These are phyloP conservation scores for Pythium dissimile DNA, from an alignment of 352 stramenopile species.

Conservation along the genomic window DNA sequence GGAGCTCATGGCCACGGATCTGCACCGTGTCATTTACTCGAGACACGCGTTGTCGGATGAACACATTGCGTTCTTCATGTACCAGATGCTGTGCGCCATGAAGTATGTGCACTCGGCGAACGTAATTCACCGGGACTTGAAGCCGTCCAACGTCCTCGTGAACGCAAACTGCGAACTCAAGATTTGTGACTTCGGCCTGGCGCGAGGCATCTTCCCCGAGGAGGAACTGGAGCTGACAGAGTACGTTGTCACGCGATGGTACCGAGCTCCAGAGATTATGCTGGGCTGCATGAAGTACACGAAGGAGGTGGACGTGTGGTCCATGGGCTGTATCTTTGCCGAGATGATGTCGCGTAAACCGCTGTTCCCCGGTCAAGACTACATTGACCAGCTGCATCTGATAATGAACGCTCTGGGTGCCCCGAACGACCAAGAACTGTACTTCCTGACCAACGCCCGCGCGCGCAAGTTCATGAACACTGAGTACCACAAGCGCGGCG, in stretches of 20 bases:
- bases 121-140: slow-evolving; percentile 96
- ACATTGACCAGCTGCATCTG: slow-evolving; percentile 95
- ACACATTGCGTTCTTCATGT: slow-evolving; percentile 90
- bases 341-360: slow-evolving; percentile 98
- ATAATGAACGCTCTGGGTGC: slow-evolving; percentile 97
- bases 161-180: slow-evolving; percentile 93
- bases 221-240: slow-evolving; percentile 71
- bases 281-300: slow-evolving; percentile 87
- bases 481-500: slow-evolving; percentile 70
- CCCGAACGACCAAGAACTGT: slow-evolving; percentile 91
- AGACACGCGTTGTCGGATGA: slow-evolving; percentile 79
- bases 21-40: slow-evolving; percentile 90
- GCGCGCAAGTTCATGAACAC: slow-evolving; percentile 85
- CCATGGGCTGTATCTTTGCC: slow-evolving; percentile 98
- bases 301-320: slow-evolving; percentile 91
- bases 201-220: slow-evolving; percentile 77
- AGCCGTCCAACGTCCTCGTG: slow-evolving; percentile 97
- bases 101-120: slow-evolving; percentile 93
- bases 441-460: slow-evolving; percentile 95
- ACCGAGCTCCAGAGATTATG: slow-evolving; percentile 69
- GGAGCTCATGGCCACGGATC: slow-evolving; percentile 89
- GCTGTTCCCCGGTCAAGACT: slow-evolving; percentile 95
- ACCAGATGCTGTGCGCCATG: slow-evolving; percentile 89
- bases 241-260: slow-evolving; percentile 84
- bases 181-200: slow-evolving; percentile 92